These are phyloP conservation scores for Brettanomyces naardenensis DNA, from an alignment of 805 yeast species.

Conservation along the genomic window DNA sequence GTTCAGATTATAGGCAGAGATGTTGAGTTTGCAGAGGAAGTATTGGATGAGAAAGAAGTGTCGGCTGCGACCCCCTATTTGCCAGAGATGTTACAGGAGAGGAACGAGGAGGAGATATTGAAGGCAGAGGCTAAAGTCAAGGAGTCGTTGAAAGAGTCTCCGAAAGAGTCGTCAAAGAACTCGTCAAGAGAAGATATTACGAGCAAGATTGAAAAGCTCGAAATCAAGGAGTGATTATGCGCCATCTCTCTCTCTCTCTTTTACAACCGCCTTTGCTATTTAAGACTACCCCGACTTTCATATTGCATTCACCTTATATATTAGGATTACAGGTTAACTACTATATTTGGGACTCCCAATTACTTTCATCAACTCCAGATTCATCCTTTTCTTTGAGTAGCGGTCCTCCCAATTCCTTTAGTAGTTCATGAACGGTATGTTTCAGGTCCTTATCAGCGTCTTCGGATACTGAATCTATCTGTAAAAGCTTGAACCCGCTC, in stretches of 20 bases:
- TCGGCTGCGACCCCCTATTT: slow-evolving; percentile 21
- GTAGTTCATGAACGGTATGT: slow-evolving; percentile 42
- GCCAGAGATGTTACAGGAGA: slow-evolving; percentile 9
- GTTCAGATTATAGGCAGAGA: slow-evolving; percentile 42
- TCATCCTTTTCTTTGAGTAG: slow-evolving; percentile 29
- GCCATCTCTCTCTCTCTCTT: too few relatives aligned
- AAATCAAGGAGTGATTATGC: too few relatives aligned
- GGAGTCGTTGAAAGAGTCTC: background rate
- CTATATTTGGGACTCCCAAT: slow-evolving; percentile 46
- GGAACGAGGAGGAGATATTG: background rate
- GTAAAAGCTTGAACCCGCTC: slow-evolving; percentile 26
- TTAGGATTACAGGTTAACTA: too few relatives aligned
- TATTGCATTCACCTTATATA: too few relatives aligned
- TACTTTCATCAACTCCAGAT: slow-evolving; percentile 31
- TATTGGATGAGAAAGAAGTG: slow-evolving; percentile 22
- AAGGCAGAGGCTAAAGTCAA: background rate
- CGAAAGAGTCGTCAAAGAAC: too few relatives aligned
- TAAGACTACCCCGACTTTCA: too few relatives aligned
- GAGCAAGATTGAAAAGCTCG: background rate
- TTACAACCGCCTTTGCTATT: too few relatives aligned
- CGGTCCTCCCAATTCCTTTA: slow-evolving; percentile 56
- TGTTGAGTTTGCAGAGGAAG: slow-evolving; percentile 17
- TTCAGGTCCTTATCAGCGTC: slow-evolving; percentile 50
- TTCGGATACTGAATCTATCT: slow-evolving; percentile 30
- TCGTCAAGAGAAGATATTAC: background rate